Evolutionary conservation across 2,329 filamentous ascomycete genomes (phyloP), one percentile per base, ranked within the genome.

Genomic region (Aspergillus tanneri): DNA sequence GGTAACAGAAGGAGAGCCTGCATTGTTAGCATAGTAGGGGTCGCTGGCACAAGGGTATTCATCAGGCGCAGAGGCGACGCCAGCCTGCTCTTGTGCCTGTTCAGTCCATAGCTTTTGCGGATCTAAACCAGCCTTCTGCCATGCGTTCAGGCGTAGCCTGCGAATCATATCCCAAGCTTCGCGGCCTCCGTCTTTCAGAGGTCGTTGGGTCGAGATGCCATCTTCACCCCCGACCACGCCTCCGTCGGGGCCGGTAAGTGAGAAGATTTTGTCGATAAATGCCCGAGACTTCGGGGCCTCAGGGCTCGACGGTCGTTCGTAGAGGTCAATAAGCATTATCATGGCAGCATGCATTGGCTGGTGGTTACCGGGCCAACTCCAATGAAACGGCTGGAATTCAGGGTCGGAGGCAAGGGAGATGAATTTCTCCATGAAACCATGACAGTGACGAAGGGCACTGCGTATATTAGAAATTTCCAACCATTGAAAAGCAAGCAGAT

Each of bases 111-210:
- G 61, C 22, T 72, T 64, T 18, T 69, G 62, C 0, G 74, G 73
- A 57, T 77, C 68, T 3, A 77, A 67, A 2, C 74, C 73, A 9
- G 72, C 73, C 52, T 72, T 75, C 50, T 74, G 70, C 74, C 74
- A 77, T 37, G 72, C 73, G 38, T 75, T 73, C 34, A 73, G 69
- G 3, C 74, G 72, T 16, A 77, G 64, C 12, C 72, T 63, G 24
- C 72, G 69, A 47, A 77, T 70, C 73, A 76, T 75, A 39, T 72
- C 69, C 73, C 73, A 76, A 9, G 73, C 73, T 60, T 76, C 72
- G 36, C 69, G 67, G n/a, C 73, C 74, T 12, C 73, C 73, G 42
- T 76, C 73, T 45, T 72, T 71, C 2, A 77, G 49, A 2, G 73
- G 73, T 16, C 72, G 60, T 42, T 72, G 69, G 1, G 68, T 69